Percentiles rank a stretch among this genome's conserved stretches.
These are phyloP conservation scores for Russula virescens DNA, from an alignment of 768 basidiomycete genomes.

Conservation along the genomic window DNA sequence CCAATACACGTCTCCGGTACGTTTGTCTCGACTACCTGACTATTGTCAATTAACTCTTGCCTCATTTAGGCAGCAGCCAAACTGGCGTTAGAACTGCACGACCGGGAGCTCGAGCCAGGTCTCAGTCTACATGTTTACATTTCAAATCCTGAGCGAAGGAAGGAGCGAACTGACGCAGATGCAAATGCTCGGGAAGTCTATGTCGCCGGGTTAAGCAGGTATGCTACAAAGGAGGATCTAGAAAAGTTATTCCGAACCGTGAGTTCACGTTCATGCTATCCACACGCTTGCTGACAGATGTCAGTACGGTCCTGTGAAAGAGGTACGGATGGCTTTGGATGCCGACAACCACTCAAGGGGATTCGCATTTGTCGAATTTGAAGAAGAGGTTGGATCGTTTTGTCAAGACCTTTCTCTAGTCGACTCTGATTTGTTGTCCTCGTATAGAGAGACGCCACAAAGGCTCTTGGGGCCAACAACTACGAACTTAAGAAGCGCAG, in stretches of 20 bases:
- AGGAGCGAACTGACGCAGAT: conserved; percentile 83
- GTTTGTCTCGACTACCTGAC: conserved; percentile 28
- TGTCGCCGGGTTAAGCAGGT: conserved; percentile 78
- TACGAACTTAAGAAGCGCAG: conserved; percentile 84
- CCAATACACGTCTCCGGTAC: conserved; percentile 79
- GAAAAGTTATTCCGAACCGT: conserved; percentile 74
- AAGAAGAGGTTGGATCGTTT: conserved; percentile 56
- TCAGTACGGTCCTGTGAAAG: conserved; percentile 80
- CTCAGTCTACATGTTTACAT: conserved; percentile 70
- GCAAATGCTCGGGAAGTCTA: conserved; percentile 83
- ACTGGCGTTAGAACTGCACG: conserved; percentile 73
- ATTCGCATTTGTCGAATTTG: conserved; percentile 91
- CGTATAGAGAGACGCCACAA: conserved; percentile 58
- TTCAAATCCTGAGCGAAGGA: conserved; percentile 86
- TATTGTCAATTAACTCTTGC: conserved; percentile 1
- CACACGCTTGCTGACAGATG: conserved; percentile 10
- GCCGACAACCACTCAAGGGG: conserved; percentile 69
- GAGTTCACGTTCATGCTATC: conserved; percentile 26
- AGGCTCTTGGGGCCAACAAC: conserved; percentile 77
- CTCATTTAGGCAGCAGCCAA: conserved; percentile 58
- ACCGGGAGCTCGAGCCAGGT: conserved; percentile 64
- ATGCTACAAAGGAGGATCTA: conserved; percentile 71
- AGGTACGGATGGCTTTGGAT: conserved; percentile 72
- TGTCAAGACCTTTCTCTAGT: not conserved
- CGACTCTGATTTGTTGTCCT: not conserved